Base-by-base conservation (phyloP, 1,284 basidiomycete genomes). In the Paramarasmius palmivorus region DNA sequence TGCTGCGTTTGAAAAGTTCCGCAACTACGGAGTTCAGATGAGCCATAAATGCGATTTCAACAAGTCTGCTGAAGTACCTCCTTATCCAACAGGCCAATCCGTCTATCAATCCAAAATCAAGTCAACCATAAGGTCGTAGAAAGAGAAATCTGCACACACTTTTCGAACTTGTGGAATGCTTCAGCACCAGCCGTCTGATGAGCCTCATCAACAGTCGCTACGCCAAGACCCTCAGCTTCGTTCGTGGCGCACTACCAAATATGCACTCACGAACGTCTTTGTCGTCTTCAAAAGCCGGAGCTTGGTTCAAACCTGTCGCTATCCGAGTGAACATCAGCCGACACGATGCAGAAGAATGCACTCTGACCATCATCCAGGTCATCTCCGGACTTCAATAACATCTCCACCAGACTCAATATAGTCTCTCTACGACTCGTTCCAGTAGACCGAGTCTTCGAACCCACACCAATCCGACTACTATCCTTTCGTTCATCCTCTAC, bases 1-100 rank as follows among this genome's bases (percentile, higher is more conserved):
- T 10, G 85, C 79, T n/a, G 86, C 84, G 60, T 87, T 86, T 39
- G 84, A 82, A 62, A 88, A 88, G 66, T 86, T 88, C 36, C 84
- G 77, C 14, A 88, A 74, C 84, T 88, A 63, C 25, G 25, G 35
- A 45, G 40, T n/a, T n/a, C n/a, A n/a, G n/a, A n/a, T n/a, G n/a
- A n/a, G n/a, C n/a, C n/a, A n/a, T n/a, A n/a, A n/a, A n/a, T n/a
- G n/a, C n/a, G n/a, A n/a, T n/a, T n/a, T n/a, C n/a, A n/a, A n/a
- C n/a, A n/a, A n/a, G n/a, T n/a, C n/a, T n/a, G n/a, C n/a, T n/a
- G n/a, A n/a, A n/a, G 5, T 59, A 84, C 84, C 73, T 87, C 84
- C 66, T 81, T 82, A 65, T 88, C 86, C 9, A 88, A 71, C 56
- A 76, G 79, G 57, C 78, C 80, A 49, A 87, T 77, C 35, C 78